Percentiles rank a stretch among this genome's conserved stretches.
Evolutionary conservation across 2,329 filamentous ascomycete genomes (phyloP).

Genomic region (Penicillium hordei): DNA sequence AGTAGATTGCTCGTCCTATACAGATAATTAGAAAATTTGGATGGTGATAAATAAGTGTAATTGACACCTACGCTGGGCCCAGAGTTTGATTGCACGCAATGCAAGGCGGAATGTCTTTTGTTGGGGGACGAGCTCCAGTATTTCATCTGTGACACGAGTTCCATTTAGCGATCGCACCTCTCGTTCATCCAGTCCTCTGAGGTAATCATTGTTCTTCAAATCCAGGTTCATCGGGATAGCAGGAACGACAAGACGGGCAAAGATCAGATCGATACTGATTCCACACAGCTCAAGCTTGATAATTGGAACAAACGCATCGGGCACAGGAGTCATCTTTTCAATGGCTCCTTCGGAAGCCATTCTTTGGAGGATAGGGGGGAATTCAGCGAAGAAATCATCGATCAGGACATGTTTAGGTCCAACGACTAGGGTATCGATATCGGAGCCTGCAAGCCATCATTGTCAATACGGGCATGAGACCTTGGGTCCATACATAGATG

Average conservation of each 20-base stretch:
- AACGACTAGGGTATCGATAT: slow-evolving; percentile 95
- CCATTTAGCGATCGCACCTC: slow-evolving; percentile 91
- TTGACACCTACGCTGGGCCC: slow-evolving; percentile 68
- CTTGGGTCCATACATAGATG: background rate
- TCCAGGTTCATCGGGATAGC: slow-evolving; percentile 71
- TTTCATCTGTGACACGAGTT: slow-evolving; percentile 90
- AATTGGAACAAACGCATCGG: slow-evolving; percentile 90
- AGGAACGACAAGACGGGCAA: slow-evolving; percentile 70
- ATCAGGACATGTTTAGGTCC: slow-evolving; percentile 85
- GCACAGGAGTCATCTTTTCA: slow-evolving; percentile 79
- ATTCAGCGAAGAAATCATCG: slow-evolving; percentile 88
- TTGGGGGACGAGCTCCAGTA: slow-evolving; percentile 84
- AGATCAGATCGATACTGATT: slow-evolving; percentile 94
- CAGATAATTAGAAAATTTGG: slow-evolving; percentile 1
- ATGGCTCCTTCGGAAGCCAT: slow-evolving; percentile 78
- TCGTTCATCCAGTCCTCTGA: slow-evolving; percentile 81
- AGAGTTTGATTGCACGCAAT: slow-evolving; percentile 88
- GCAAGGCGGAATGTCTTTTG: slow-evolving; percentile 86
- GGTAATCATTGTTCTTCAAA: slow-evolving; percentile 77
- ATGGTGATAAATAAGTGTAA: background rate
- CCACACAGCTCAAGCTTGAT: slow-evolving; percentile 92
- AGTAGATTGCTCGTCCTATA: slow-evolving; percentile 78
- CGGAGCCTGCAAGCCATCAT: slow-evolving; percentile 63
- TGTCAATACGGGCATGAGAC: background rate
- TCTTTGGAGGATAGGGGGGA: slow-evolving; percentile 74